A percentile compares a stretch with the other conserved stretches of the same genome.
Evolutionary conservation across 306 rosid genomes (phyloP).

Genomic region (Morella rubra): DNA sequence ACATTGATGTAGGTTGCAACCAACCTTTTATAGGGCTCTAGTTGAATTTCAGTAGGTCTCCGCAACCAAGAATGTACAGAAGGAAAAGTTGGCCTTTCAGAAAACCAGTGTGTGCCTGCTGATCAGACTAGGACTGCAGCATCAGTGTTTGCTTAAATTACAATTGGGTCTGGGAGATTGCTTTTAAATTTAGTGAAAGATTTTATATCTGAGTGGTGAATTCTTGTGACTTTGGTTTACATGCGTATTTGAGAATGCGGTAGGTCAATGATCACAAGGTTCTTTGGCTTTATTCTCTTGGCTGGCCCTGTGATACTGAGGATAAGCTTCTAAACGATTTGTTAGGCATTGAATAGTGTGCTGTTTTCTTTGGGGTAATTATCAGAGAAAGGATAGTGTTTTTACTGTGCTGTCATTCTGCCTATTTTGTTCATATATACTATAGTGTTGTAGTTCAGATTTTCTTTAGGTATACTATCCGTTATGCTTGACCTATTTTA

Average conservation of each 20-base stretch:
- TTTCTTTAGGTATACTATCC: background rate
- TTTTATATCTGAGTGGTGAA: background rate
- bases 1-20: background rate
- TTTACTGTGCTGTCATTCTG: background rate
- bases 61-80: background rate
- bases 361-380: background rate
- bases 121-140: background rate
- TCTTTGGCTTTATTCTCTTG: background rate
- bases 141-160: background rate
- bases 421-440: background rate
- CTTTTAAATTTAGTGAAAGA: background rate
- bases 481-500: constrained; percentile 13
- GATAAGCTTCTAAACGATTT: background rate
- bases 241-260: background rate
- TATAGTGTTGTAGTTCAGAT: background rate
- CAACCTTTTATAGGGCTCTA: background rate
- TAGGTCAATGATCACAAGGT: background rate
- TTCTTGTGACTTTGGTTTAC: background rate
- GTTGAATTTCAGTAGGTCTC: background rate
- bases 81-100: background rate
- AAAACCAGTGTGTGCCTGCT: background rate
- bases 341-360: background rate
- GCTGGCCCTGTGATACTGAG: background rate
- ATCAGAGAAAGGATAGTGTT: background rate
- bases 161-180: background rate